Evolutionary conservation across 768 basidiomycete genomes (phyloP).

Genomic region (Pleurotus eryngii): DNA sequence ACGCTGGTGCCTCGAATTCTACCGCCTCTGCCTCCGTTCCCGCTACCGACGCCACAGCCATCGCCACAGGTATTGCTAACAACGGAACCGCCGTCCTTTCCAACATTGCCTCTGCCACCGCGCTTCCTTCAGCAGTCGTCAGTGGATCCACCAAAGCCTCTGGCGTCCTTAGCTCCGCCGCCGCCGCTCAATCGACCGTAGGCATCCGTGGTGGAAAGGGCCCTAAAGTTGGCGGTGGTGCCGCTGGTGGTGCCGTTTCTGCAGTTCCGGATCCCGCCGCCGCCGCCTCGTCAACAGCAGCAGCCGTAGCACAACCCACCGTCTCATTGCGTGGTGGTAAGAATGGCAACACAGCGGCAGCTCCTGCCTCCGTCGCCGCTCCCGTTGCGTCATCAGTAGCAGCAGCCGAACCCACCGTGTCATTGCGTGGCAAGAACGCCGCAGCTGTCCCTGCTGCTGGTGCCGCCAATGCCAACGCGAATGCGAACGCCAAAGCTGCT

Average conservation of each 20-base stretch:
- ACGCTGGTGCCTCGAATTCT: slow-evolving; percentile 8
- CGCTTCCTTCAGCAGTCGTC: background rate
- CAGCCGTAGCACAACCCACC: background rate
- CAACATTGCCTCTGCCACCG: background rate
- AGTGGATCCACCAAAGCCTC: no score
- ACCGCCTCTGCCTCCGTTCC: slow-evolving; percentile 6
- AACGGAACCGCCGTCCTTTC: background rate
- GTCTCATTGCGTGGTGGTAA: no score
- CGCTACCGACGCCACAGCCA: slow-evolving; percentile 9
- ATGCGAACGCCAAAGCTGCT: background rate
- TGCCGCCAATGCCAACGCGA: background rate
- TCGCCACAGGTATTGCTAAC: slow-evolving; percentile 12
- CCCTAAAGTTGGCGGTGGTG: background rate
- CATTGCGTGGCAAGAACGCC: no score
- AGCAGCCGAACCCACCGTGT: no score
- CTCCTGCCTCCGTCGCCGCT: no score
- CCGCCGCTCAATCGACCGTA: background rate
- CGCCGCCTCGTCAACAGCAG: background rate
- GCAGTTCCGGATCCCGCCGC: background rate
- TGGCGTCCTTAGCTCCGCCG: background rate
- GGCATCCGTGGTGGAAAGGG: background rate
- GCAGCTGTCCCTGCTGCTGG: background rate
- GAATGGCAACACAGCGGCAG: no score
- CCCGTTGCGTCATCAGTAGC: no score
- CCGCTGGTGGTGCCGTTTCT: background rate